Evolutionary conservation across 257 asterid genomes (phyloP).

Genomic region (Gentiana dahurica): DNA sequence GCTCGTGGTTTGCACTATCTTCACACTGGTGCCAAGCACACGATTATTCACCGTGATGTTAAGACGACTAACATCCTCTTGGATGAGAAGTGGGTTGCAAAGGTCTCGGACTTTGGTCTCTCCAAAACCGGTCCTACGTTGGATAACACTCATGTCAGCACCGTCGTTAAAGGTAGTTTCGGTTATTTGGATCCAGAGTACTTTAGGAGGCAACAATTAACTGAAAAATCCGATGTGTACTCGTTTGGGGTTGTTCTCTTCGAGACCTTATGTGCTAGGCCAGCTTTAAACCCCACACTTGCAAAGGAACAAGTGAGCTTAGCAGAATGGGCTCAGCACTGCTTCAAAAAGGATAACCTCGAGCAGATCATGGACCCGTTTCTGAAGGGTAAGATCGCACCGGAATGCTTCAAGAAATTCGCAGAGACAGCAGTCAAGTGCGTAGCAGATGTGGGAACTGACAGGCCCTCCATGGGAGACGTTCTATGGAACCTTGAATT

Average conservation of each 20-base stretch:
- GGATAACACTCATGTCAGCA: conserved; percentile 85
- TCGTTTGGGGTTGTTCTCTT: conserved; percentile 16
- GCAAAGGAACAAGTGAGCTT: conserved; percentile 85
- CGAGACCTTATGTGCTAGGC: conserved; percentile 15
- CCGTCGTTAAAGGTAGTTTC: conserved; percentile 44
- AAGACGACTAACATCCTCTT: conserved; percentile 84
- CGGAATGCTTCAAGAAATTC: conserved; percentile 76
- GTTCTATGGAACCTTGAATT: conserved; percentile 93
- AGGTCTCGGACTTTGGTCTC: conserved; percentile 83
- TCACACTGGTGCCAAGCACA: conserved; percentile 87
- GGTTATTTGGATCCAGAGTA: too few relatives aligned
- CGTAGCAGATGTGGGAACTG: conserved; percentile 67
- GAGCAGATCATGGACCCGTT: conserved; percentile 71
- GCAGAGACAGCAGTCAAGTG: conserved; percentile 90
- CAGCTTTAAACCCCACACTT: conserved; percentile 18
- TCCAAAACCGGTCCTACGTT: conserved; percentile 84
- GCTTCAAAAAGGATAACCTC: conserved; percentile 64
- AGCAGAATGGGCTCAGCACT: conserved; percentile 89
- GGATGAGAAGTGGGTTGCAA: conserved; percentile 90
- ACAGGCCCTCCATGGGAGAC: conserved; percentile 89
- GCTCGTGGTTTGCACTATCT: conserved; percentile 90
- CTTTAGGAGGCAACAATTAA: too few relatives aligned
- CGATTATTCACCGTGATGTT: conserved; percentile 86
- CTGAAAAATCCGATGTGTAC: conserved; percentile 17
- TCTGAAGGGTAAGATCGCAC: conserved; percentile 84